A percentile compares a stretch with the other conserved stretches of the same genome.
Conservation (phyloP, 208 protist species). For the Crithidia bombi region DNA sequence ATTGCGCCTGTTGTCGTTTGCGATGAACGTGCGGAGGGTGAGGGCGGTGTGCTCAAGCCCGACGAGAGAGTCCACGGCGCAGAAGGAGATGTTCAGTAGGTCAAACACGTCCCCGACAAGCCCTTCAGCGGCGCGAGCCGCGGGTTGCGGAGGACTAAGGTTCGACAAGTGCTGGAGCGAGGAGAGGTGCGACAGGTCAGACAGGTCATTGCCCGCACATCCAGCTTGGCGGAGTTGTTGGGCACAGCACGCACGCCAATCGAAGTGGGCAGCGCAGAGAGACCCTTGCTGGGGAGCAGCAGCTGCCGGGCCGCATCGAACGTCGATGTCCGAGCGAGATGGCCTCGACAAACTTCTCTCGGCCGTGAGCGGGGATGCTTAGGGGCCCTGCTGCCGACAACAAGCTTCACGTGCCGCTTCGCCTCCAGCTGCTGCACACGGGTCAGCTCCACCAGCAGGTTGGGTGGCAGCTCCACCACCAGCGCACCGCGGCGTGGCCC, state of each 20-base stretch:
- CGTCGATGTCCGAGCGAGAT: constrained; percentile 82
- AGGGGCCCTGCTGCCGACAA: constrained; percentile 1
- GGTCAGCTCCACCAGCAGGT: constrained; percentile 12
- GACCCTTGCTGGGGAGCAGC: constrained; percentile 42
- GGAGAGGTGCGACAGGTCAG: constrained; percentile 49
- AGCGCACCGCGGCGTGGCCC: neutral
- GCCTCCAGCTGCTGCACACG: constrained; percentile 26
- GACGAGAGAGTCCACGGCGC: constrained; percentile 57
- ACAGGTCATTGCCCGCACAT: constrained; percentile 70
- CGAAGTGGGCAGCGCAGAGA: constrained; percentile 51
- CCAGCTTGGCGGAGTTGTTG: constrained; percentile 65
- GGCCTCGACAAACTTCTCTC: constrained; percentile 59
- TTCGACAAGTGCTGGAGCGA: constrained; percentile 63
- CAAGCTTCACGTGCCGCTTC: constrained; percentile 28
- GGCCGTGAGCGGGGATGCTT: constrained; percentile 11
- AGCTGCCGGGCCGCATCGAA: constrained; percentile 69
- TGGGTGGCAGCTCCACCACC: neutral
- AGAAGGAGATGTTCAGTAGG: constrained; percentile 70
- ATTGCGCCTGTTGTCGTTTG: constrained; percentile 74
- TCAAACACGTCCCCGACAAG: constrained; percentile 49
- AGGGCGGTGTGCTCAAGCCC: constrained; percentile 62
- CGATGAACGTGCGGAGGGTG: constrained; percentile 77
- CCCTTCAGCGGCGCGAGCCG: constrained; percentile 49
- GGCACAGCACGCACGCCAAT: constrained; percentile 55
- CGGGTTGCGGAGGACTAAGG: constrained; percentile 64